Percentiles rank a stretch among this genome's conserved stretches.
These are phyloP conservation scores for Astragalus glycyphyllos DNA, from an alignment of 306 rosid genomes.

Conservation along the genomic window DNA sequence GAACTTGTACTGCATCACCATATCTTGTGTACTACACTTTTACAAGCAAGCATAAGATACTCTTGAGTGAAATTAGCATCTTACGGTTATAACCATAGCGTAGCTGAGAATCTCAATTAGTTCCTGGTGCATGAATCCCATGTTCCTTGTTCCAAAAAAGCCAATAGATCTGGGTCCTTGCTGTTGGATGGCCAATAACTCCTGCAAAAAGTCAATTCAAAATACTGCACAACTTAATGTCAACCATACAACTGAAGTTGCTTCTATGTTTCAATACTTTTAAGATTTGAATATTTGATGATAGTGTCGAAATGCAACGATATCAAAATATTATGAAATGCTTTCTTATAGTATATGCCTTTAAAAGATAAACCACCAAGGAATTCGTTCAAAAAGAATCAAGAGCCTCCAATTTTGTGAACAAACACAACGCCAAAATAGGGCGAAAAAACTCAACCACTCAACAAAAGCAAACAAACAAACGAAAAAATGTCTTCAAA, in stretches of 20 bases:
- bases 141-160: slow-evolving; percentile 96
- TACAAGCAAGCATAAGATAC: slow-evolving; percentile 38
- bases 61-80: slow-evolving; percentile 42
- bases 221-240: slow-evolving; percentile 13
- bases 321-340: neutral
- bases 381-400: no score
- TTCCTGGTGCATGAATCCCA: slow-evolving; percentile 99
- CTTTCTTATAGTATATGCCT: no score
- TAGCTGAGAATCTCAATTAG: slow-evolving; percentile 98
- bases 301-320: slow-evolving; percentile 5
- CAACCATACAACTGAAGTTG: neutral
- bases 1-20: slow-evolving; percentile 29
- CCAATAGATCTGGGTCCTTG: slow-evolving; percentile 99
- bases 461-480: no score
- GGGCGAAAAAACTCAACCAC: no score
- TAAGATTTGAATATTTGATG: slow-evolving; percentile 9
- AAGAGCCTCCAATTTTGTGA: no score
- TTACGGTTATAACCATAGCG: slow-evolving; percentile 99
- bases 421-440: no score
- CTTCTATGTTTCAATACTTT: slow-evolving; percentile 18
- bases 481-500: no score
- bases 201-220: slow-evolving; percentile 58
- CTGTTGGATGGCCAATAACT: slow-evolving; percentile 97
- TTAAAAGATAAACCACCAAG: no score
- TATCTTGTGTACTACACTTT: slow-evolving; percentile 37